Evolutionary conservation across 495 filamentous ascomycete genomes (phyloP).

Genomic region (Penicillium cinerascens): DNA sequence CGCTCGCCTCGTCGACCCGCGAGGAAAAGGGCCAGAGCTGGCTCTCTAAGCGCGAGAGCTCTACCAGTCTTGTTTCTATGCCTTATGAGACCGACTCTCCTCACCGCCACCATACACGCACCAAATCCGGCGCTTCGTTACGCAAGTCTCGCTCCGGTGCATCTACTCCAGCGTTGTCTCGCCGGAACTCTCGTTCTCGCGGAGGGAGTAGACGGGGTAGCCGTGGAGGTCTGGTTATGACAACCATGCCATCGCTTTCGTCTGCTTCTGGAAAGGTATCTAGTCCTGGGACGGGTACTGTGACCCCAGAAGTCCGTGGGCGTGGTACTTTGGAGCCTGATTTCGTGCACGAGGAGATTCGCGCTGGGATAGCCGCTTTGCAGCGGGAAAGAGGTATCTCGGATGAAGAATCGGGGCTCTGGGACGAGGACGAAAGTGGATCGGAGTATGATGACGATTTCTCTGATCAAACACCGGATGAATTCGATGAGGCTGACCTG

Average conservation of each 20-base stretch:
- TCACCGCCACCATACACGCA: constrained; percentile 23
- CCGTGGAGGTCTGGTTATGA: constrained; percentile 39
- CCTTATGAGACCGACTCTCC: constrained; percentile 20
- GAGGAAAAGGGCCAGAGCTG: constrained; percentile 79
- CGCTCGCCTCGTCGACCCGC: constrained; percentile 64
- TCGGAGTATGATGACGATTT: constrained; percentile 23
- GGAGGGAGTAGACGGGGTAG: constrained; percentile 32
- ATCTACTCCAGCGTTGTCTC: constrained; percentile 36
- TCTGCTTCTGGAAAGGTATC: constrained; percentile 1
- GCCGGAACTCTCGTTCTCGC: constrained; percentile 33
- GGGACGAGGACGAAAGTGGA: constrained; percentile 15
- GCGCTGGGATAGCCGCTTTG: constrained; percentile 41
- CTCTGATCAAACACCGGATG: constrained; percentile 23
- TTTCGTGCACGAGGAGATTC: constrained; percentile 44
- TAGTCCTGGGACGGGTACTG: constrained; percentile 5
- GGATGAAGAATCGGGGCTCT: constrained; percentile 11
- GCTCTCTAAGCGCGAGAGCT: constrained; percentile 68
- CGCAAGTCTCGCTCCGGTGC: constrained; percentile 34
- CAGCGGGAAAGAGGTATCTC: constrained; percentile 16
- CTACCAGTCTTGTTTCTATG: constrained; percentile 59
- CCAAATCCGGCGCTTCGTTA: constrained; percentile 19
- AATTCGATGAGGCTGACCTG: constrained; percentile 44
- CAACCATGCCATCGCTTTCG: constrained; percentile 11
- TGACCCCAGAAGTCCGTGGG: constrained; percentile 15
- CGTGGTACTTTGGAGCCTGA: constrained; percentile 29